Evolutionary conservation across 306 rosid species (phyloP).

Genomic region (Fragaria vesca): DNA sequence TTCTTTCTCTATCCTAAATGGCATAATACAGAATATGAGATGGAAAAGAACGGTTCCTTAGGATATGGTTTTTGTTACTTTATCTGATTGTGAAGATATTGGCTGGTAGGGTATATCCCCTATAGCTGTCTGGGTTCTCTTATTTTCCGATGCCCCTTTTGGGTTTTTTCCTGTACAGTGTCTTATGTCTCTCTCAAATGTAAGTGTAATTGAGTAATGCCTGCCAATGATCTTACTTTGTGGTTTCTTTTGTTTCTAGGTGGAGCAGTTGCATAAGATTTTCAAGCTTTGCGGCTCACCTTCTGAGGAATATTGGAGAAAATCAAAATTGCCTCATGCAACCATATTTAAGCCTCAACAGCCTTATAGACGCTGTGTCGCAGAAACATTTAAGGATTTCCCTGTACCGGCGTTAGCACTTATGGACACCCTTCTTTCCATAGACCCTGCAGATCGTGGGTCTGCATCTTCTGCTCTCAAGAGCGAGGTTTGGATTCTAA

Average conservation of each 20-base stretch:
- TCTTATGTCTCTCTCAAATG: slow-evolving; percentile 12
- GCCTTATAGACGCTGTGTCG: slow-evolving; percentile 79
- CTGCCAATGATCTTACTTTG: slow-evolving; percentile 15
- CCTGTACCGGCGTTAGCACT: slow-evolving; percentile 77
- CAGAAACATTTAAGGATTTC: slow-evolving; percentile 83
- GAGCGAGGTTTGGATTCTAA: slow-evolving; percentile 62
- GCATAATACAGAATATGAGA: neutral
- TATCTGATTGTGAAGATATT: neutral
- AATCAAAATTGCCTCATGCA: slow-evolving; percentile 92
- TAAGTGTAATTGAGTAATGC: slow-evolving; percentile 1
- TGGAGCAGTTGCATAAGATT: slow-evolving; percentile 89
- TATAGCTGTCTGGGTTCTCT: neutral
- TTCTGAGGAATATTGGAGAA: slow-evolving; percentile 91
- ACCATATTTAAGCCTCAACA: slow-evolving; percentile 94
- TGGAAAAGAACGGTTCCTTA: neutral
- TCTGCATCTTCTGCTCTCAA: slow-evolving; percentile 75
- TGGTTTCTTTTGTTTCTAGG: slow-evolving; percentile 48
- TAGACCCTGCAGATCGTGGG: slow-evolving; percentile 92
- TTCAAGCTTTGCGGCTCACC: slow-evolving; percentile 96
- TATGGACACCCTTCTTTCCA: slow-evolving; percentile 71
- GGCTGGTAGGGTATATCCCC: neutral
- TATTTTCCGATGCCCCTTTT: neutral
- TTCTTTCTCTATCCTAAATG: neutral
- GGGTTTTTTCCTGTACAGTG: neutral
- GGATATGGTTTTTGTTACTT: neutral